A percentile compares a stretch with the other conserved stretches of the same genome.
phyloP scores from a whole-genome alignment of 768 basidiomycete species.

The Cystofilobasidium macerans region DNA sequence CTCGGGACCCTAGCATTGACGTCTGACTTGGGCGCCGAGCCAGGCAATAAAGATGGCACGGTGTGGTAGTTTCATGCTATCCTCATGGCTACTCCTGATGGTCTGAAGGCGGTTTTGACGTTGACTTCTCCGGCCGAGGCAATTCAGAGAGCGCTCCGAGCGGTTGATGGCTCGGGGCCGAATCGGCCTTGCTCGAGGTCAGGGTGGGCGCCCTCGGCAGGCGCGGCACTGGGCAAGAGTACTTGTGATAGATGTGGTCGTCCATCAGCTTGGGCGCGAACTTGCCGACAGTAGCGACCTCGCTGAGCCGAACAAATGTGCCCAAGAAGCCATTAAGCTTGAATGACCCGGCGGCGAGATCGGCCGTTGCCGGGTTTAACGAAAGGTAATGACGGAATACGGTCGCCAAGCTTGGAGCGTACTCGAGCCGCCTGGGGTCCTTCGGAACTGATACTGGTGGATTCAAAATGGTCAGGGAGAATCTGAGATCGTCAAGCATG shows the following conservation, averaged over 20 bases:
- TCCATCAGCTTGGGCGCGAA: neutral
- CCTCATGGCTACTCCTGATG: no score
- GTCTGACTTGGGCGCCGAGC: no score
- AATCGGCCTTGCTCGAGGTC: neutral
- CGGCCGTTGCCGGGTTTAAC: neutral
- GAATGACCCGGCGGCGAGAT: neutral
- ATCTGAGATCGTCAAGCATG: neutral
- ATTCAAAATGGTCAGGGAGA: neutral
- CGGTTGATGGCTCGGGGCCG: no score
- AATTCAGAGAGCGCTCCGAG: no score
- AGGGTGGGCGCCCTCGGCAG: neutral
- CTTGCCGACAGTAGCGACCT: neutral
- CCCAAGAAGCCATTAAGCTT: neutral
- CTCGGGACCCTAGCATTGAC: no score
- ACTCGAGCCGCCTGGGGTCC: neutral
- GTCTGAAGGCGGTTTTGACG: no score
- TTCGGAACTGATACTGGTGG: neutral
- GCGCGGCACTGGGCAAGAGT: neutral
- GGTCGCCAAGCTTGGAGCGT: neutral
- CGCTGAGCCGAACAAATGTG: neutral
- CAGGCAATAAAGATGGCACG: no score
- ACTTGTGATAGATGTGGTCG: neutral
- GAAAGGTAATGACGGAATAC: neutral
- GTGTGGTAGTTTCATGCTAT: no score
- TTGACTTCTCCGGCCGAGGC: no score